Conservation (phyloP, 2,329 filamentous ascomycete species). For the Botrytis tulipae region DNA sequence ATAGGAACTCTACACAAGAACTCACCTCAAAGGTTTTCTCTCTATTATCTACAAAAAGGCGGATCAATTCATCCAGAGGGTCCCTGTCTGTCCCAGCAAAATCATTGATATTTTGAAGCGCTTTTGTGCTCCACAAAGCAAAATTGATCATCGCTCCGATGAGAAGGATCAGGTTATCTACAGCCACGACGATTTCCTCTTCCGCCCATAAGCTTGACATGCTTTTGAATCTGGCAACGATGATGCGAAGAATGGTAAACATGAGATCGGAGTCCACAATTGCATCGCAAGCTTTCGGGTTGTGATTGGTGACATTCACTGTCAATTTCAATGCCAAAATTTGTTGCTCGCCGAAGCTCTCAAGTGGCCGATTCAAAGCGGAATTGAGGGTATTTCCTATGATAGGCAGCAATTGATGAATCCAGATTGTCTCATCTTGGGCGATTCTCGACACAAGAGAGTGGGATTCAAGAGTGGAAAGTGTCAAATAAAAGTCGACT, state of each 20-base stretch:
- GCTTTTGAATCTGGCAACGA: slow-evolving; percentile 51
- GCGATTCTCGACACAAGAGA: slow-evolving; percentile 50
- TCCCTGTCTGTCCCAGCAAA: slow-evolving; percentile 40
- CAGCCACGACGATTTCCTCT: slow-evolving; percentile 49
- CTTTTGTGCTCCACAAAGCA: slow-evolving; percentile 69
- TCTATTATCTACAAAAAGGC: slow-evolving; percentile 66
- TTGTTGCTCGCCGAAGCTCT: slow-evolving; percentile 40
- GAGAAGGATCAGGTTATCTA: slow-evolving; percentile 74
- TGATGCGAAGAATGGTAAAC: slow-evolving; percentile 47
- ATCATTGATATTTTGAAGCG: slow-evolving; percentile 51
- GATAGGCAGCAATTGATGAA: slow-evolving; percentile 50
- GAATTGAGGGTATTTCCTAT: slow-evolving; percentile 48
- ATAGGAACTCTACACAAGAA: slow-evolving; percentile 23
- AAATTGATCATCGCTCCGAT: slow-evolving; percentile 86
- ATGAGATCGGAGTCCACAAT: slow-evolving; percentile 64
- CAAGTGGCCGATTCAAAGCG: slow-evolving; percentile 41
- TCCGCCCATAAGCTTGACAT: slow-evolving; percentile 50
- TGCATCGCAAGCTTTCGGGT: slow-evolving; percentile 62
- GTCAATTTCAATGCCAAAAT: slow-evolving; percentile 60
- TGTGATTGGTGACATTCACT: slow-evolving; percentile 84
- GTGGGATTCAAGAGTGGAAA: slow-evolving; percentile 55
- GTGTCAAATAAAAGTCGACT: slow-evolving; percentile 43
- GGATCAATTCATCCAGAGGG: slow-evolving; percentile 59
- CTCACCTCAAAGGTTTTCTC: slow-evolving; percentile 67
- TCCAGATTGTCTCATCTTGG: slow-evolving; percentile 46